Base-by-base conservation (phyloP, 345 rosid genomes). In the Lepidium africanum region DNA sequence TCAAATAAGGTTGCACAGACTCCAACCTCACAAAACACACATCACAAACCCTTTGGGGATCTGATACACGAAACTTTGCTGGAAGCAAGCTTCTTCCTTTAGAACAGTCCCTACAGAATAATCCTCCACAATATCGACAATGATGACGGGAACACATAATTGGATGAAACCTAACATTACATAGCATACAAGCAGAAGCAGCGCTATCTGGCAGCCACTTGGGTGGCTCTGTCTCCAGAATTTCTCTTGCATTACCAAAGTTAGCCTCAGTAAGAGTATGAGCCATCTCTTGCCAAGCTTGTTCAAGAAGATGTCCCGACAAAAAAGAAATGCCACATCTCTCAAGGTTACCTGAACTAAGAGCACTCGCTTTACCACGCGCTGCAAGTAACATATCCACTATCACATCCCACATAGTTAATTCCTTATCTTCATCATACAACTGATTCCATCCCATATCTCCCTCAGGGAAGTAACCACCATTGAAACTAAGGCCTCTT, bases 231-330 rank as follows among this genome's bases (percentile, higher is more conserved):
- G 90, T 85, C 53, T 93, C 98, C 43, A 93, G 83, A 80, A 93
- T 80, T 58, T 90, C 88, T 74, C 74, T 84, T 0, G 77, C 70
- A 14, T 78, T 87, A 58, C 89, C 87, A 47, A 85, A 84, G 76
- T 83, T 90, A 11, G 84, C 85, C 52, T 90, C 97, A 0, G 89
- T 82, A 13, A 90, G 94, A 40, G 96, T 88, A 49, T 82, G 94
- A 70, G 97, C 91, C 92, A 93, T 90, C 72, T 93, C 97, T 77
- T 87, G 81, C 98, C 98, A 93, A 73, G 98, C 94, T 81, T 84
- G 90, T 81, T 93, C 98, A 11, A 90, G 83, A 39, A 93, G 35
- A 83, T 83, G 79, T 15, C 81, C 75, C 0, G 98, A 83, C 46
- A 88, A 37, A 87, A 92, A 84, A 0, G 92, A 76, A 57, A 93